Conservation (phyloP, 2,329 filamentous ascomycete species). For the Aureobasidium sp. region DNA sequence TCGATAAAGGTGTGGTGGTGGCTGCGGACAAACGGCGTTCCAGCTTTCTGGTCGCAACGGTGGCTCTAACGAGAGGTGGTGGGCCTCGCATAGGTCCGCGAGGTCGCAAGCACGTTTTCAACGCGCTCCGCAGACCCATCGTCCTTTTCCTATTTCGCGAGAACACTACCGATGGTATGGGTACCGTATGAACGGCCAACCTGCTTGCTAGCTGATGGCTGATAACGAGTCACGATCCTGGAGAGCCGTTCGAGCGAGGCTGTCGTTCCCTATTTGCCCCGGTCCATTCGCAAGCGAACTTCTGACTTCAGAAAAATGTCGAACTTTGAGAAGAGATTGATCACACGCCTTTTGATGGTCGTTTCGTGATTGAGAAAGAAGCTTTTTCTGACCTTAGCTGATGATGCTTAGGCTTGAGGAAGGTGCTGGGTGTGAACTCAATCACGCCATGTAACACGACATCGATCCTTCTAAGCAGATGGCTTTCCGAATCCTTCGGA, state of each 20-base stretch:
- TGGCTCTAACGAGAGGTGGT: not conserved
- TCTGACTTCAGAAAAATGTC: not conserved
- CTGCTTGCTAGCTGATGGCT: not conserved
- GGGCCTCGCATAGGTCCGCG: not conserved
- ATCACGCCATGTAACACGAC: not conserved
- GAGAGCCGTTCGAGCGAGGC: not conserved
- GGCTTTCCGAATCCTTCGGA: not conserved
- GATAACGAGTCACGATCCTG: not conserved
- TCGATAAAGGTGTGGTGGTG: slow-evolving; percentile 2
- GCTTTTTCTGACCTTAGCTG: not conserved
- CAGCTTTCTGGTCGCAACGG: not conserved
- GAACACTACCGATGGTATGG: not conserved
- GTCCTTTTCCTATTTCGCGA: not conserved
- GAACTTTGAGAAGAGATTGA: not conserved
- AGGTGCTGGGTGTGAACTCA: not conserved
- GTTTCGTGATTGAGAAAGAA: not conserved
- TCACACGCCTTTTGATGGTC: not conserved
- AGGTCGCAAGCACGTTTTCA: not conserved
- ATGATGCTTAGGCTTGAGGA: not conserved
- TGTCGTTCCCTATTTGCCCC: not conserved
- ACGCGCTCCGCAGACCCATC: not conserved
- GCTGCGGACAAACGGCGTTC: slow-evolving; percentile 5
- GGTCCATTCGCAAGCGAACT: not conserved
- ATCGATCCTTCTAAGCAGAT: not conserved
- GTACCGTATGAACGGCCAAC: not conserved